A percentile compares a stretch with the other conserved stretches of the same genome.
phyloP scores from a whole-genome alignment of 2,329 filamentous ascomycete genomes.

The Ceratocystis cubensis region DNA sequence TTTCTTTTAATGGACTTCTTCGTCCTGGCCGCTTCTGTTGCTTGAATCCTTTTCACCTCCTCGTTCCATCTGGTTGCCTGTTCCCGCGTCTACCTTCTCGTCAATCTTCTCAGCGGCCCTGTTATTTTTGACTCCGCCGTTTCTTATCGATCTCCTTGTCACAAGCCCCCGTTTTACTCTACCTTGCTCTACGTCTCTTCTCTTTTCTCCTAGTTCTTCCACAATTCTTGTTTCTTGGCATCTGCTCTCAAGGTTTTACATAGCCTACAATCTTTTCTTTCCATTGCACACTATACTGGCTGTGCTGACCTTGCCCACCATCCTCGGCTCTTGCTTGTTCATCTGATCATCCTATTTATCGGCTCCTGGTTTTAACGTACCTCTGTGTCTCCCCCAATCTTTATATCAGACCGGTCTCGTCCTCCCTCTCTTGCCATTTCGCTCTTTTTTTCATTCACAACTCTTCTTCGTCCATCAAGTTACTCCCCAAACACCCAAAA shows the following conservation, averaged over 20 bases:
- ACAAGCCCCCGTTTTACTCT: conserved; percentile 7
- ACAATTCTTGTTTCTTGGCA: conserved; percentile 9
- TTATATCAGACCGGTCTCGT: neutral
- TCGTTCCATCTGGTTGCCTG: neutral
- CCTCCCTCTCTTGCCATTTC: neutral
- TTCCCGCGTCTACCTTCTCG: neutral
- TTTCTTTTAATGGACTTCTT: neutral
- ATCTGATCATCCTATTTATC: neutral
- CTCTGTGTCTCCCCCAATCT: neutral
- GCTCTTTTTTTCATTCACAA: neutral
- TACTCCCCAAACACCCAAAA: neutral
- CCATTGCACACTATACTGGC: neutral
- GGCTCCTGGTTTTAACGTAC: neutral
- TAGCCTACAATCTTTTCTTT: neutral
- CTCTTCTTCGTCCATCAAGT: neutral
- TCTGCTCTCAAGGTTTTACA: neutral
- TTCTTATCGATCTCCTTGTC: conserved; percentile 10
- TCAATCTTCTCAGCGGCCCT: neutral
- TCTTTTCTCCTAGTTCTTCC: conserved; percentile 12
- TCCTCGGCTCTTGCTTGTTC: neutral
- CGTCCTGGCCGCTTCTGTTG: neutral
- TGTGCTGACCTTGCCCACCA: neutral
- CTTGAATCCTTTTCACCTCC: neutral
- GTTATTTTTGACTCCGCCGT: conserved; percentile 8
- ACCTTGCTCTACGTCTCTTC: conserved; percentile 1